Conservation (phyloP, 2,329 filamentous ascomycete genomes). For the Lecanoromycetidae sp. region DNA sequence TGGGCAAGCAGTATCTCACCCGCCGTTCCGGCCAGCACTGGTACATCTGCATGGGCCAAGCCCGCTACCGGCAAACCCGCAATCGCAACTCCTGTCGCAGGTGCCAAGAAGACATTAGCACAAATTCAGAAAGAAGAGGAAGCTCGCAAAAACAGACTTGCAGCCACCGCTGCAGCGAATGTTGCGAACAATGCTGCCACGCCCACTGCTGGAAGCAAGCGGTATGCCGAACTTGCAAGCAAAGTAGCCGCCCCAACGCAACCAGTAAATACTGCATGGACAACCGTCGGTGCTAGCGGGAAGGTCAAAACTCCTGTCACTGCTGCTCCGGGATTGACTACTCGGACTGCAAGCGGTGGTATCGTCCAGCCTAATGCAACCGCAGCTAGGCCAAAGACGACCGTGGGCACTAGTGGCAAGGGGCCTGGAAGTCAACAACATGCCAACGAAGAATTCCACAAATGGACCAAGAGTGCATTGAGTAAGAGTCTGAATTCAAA, state of each 20-base stretch:
- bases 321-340: constrained; percentile 36
- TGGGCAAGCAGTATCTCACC: constrained; percentile 71
- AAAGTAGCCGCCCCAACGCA: constrained; percentile 42
- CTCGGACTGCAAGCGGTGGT: constrained; percentile 38
- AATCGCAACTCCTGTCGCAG: constrained; percentile 25
- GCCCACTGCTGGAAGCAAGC: constrained; percentile 53
- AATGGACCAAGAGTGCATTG: constrained; percentile 77
- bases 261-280: constrained; percentile 56
- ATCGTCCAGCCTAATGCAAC: constrained; percentile 28
- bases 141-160: constrained; percentile 65
- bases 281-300: constrained; percentile 84
- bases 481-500: constrained; percentile 57
- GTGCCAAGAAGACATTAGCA: constrained; percentile 73
- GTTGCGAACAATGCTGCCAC: constrained; percentile 35
- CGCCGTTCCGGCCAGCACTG: constrained; percentile 41
- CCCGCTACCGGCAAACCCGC: constrained; percentile 31
- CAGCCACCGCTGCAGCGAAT: constrained; percentile 38
- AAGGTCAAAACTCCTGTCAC: constrained; percentile 69
- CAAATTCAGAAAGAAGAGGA: constrained; percentile 98
- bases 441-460: constrained; percentile 84
- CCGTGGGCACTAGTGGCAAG: constrained; percentile 35
- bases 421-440: constrained; percentile 38
- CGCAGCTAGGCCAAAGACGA: constrained; percentile 44
- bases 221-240: constrained; percentile 86
- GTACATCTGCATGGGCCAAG: constrained; percentile 40